A percentile compares a stretch with the other conserved stretches of the same genome.
phyloP scores from a whole-genome alignment of 352 stramenopile species.

The Pythium scleroteichum region DNA sequence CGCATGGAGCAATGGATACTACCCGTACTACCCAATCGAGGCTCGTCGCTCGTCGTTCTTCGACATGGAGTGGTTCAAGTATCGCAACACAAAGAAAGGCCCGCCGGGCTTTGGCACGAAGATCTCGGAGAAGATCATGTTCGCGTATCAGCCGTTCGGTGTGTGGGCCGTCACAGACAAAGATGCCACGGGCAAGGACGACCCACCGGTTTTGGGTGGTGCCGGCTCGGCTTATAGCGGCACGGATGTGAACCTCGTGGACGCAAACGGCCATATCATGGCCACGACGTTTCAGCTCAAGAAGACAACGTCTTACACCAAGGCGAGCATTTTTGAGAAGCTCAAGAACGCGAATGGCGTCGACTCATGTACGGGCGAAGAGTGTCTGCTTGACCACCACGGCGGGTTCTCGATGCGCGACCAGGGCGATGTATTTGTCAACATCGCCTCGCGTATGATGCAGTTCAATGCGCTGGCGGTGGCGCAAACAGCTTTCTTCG shows the following conservation, averaged over 20 bases:
- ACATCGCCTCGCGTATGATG: conserved; percentile 89
- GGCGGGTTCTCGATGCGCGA: conserved; percentile 48
- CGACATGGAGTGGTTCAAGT: conserved; percentile 82
- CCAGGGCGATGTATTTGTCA: conserved; percentile 42
- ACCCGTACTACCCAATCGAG: conserved; percentile 86
- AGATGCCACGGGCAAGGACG: conserved; percentile 24
- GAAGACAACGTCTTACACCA: conserved; percentile 43
- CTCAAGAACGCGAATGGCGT: conserved; percentile 40
- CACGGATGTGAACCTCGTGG: conserved; percentile 37
- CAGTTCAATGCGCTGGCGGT: conserved; percentile 82
- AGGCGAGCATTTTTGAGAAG: conserved; percentile 52
- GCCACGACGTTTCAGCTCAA: conserved; percentile 34
- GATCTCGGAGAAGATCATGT: conserved; percentile 61
- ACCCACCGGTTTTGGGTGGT: conserved; percentile 34
- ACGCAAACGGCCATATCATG: conserved; percentile 34
- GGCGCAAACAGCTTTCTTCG: conserved; percentile 87
- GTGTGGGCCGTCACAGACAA: conserved; percentile 71
- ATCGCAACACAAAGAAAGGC: conserved; percentile 48
- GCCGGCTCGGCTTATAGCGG: conserved; percentile 44
- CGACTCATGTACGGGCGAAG: conserved; percentile 32
- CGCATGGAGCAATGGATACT: conserved; percentile 58
- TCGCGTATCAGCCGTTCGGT: conserved; percentile 67
- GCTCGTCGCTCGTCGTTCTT: conserved; percentile 89
- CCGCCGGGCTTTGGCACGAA: conserved; percentile 49
- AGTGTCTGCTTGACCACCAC: conserved; percentile 63